Percentiles rank a stretch among this genome's conserved stretches.
phyloP scores from a whole-genome alignment of 2,329 filamentous ascomycete genomes.

The Colletotrichum sojae region DNA sequence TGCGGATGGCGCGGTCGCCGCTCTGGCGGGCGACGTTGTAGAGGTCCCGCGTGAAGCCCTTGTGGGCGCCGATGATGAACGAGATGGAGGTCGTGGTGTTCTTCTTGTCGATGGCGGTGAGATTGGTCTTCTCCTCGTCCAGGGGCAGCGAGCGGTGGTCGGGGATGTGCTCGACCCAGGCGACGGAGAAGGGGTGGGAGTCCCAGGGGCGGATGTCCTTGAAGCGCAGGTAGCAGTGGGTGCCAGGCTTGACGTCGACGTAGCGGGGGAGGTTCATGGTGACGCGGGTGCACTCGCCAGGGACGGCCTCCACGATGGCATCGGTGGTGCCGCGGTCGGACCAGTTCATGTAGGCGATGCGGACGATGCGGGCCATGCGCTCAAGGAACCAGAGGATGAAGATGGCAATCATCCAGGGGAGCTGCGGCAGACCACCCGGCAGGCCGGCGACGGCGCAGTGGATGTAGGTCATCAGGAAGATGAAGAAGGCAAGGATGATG shows the following conservation, averaged over 20 bases:
- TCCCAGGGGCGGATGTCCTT: constrained; percentile 77
- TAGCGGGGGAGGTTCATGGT: constrained; percentile 79
- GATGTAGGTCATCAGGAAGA: constrained; percentile 81
- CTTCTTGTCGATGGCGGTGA: constrained; percentile 56
- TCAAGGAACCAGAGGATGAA: constrained; percentile 85
- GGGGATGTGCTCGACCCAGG: constrained; percentile 75
- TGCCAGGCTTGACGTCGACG: constrained; percentile 76
- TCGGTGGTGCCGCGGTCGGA: constrained; percentile 71
- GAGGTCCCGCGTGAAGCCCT: constrained; percentile 87
- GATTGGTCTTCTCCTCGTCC: constrained; percentile 54
- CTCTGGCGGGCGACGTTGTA: constrained; percentile 76
- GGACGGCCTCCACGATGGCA: constrained; percentile 77
- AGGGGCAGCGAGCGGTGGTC: constrained; percentile 52
- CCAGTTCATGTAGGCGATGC: constrained; percentile 77
- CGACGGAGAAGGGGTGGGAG: constrained; percentile 84
- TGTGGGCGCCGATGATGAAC: constrained; percentile 89
- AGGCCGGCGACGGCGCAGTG: constrained; percentile 80
- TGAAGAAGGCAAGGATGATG: constrained; percentile 79
- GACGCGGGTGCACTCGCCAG: constrained; percentile 78
- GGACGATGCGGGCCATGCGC: constrained; percentile 73
- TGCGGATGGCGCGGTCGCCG: constrained; percentile 67
- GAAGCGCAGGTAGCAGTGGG: constrained; percentile 83
- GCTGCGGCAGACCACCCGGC: constrained; percentile 77
- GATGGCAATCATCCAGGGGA: constrained; percentile 81
- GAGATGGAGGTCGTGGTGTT: constrained; percentile 73